A percentile compares a stretch with the other conserved stretches of the same genome.
phyloP scores from a whole-genome alignment of 352 stramenopile species.

The Pythium biforme region DNA sequence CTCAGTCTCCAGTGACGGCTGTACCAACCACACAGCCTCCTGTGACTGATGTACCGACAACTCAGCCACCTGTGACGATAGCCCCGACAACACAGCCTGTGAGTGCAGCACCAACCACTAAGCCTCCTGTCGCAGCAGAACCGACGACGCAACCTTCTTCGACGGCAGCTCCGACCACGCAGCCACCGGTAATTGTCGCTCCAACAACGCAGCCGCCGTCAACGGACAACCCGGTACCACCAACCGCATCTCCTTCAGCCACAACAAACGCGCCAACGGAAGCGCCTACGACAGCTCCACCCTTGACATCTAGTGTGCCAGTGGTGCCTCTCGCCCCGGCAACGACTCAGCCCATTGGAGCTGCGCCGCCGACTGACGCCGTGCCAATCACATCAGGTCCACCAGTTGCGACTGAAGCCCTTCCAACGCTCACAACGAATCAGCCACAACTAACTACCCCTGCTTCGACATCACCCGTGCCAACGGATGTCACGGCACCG shows the following conservation, averaged over 20 bases:
- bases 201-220: neutral
- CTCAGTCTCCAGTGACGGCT: neutral
- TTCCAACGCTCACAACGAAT: neutral
- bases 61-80: neutral
- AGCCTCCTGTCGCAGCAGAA: no score
- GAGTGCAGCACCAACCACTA: neutral
- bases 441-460: neutral
- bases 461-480: neutral
- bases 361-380: constrained; percentile 3
- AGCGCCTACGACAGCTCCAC: neutral
- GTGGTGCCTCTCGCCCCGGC: neutral
- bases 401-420: neutral
- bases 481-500: neutral
- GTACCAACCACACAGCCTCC: neutral
- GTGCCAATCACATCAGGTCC: neutral
- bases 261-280: constrained; percentile 3
- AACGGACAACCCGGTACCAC: constrained; percentile 2
- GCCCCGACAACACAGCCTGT: neutral
- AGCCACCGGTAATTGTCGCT: neutral
- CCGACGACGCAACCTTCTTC: neutral
- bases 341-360: neutral
- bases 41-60: constrained; percentile 8
- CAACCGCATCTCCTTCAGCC: neutral
- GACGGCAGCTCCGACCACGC: neutral
- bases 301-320: neutral